Base-by-base conservation (phyloP, 768 basidiomycete genomes). In the Paxillus rubicundulus region DNA sequence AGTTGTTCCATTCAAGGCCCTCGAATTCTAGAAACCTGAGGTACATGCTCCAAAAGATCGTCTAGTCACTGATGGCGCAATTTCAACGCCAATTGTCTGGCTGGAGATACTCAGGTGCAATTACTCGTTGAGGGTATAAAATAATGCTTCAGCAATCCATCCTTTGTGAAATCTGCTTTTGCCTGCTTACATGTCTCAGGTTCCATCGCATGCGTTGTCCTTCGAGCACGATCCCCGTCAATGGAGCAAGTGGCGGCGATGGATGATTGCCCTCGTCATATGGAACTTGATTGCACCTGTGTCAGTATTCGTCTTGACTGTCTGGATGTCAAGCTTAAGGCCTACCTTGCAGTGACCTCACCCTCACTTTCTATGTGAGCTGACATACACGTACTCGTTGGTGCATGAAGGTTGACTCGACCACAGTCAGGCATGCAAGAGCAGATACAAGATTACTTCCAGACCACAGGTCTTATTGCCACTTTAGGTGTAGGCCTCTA, bases 241-340 rank as follows among this genome's bases (percentile, higher is more conserved):
- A 44, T 67, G 65, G 66, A 61, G 49, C 59, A 68, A 64, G 43
- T 56, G 45, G 60, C 57, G 59, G 12, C 60, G 66, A 28, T 68
- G 66, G 59, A 47, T 54, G 51, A 67, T 69, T 28, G 45, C 51
- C n/a, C 55, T 69, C 28, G 61, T 68, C 16, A 47, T 68, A 40
- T 69, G 62, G 65, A 61, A 66, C 32, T 50, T 54, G 14, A 67
- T 69, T 17, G 67, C 67, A 28, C 66, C 67, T 12, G 56, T 68
- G 66, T 66, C n/a, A 46, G 66, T 51, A 13, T 16, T 37, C 42
- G 21, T 21, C 6, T 10, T 42, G 6, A 8, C 44, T 28, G n/a
- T 55, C 5, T 46, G 36, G 42, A 37, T 28, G 12, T 9, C 28
- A 20, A 2, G 24, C 45, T 66, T 33, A 65, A 32, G 8, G 28